Conservation (phyloP, 441 rosid species). For the Gossypium schwendimanii region DNA sequence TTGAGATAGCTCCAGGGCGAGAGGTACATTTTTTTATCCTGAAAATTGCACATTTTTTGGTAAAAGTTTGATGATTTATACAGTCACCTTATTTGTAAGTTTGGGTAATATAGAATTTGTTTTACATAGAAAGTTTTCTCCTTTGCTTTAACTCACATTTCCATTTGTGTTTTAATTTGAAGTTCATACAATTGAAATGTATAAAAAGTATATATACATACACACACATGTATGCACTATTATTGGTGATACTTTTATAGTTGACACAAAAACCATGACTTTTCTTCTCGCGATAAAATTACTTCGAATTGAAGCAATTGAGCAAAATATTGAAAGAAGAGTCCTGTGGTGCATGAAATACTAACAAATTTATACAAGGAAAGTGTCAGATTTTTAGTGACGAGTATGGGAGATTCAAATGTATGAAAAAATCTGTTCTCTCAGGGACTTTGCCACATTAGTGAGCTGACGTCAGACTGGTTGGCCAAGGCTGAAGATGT, state of each 20-base stretch:
- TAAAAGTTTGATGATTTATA: not conserved
- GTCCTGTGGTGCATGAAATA: not conserved
- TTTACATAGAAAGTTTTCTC: not conserved
- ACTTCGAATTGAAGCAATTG: not conserved
- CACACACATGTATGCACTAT: not conserved
- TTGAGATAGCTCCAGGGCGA: constrained; percentile 93
- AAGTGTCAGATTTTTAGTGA: not conserved
- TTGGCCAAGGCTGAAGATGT: constrained; percentile 97
- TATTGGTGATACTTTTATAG: not conserved
- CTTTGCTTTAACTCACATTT: not conserved
- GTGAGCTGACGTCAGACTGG: constrained; percentile 84
- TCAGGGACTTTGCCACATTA: constrained; percentile 98
- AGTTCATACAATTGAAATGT: not conserved
- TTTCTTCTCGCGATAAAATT: not conserved
- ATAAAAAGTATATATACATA: not conserved
- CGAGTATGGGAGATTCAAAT: not conserved
- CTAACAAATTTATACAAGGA: not conserved
- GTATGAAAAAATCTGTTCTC: constrained; percentile 12
- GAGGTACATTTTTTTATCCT: constrained; percentile 46
- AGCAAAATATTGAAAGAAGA: not conserved
- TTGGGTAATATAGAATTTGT: not conserved
- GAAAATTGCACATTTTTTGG: not conserved
- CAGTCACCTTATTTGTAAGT: not conserved
- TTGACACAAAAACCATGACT: not conserved
- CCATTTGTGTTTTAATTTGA: not conserved